Evolutionary conservation across 768 basidiomycete species (phyloP), one percentile per base, ranked within the genome.

Genomic region (Clavulina sp.): DNA sequence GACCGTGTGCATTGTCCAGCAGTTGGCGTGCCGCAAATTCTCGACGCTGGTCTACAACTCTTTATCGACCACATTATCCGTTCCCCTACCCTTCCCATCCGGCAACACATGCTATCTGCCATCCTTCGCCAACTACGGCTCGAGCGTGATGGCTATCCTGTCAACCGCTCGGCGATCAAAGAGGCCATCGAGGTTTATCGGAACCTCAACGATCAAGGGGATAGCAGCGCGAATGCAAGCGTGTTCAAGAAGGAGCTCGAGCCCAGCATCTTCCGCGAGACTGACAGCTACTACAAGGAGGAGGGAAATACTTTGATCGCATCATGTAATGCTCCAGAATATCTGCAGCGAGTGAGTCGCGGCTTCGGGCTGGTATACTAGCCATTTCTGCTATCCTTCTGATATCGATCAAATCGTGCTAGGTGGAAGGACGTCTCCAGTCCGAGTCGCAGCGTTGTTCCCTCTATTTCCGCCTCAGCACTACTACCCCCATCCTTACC

Each of bases 121-220:
- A 72, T 96, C 48, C 72, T 97, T 46, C 75, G 74, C 29, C 84
- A 92, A 66, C 80, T 99, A 51, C 84, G 78, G 54, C 77, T 87
- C 50, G 95, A 99, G 60, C 81, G 95, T 16, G 83, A 92, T 56
- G 91, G 91, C 24, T 84, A 83, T 60, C 76, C 75, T 43, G 88
- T 97, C 60, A 87, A 86, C 60, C 81, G 84, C n/a, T 87, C 88
- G 1, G 80, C 85, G 2, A 78, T 96, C 49, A 84, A 86, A 60
- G 84, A 82, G 57, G 88, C 84, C 56, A 80, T 92, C 21, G 85
- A 89, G 38, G 80, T 96, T 41, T 74, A 95, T 43, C 66, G 84
- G 34, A 73, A 80, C 52, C 73, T 97, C 28, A 71, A 71, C 18
- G 65, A 65, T 21, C 69, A 67, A 19, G 72, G 68, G 48, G 54